Conservation (phyloP, 768 basidiomycete genomes). For the Lenzites betulinus region DNA sequence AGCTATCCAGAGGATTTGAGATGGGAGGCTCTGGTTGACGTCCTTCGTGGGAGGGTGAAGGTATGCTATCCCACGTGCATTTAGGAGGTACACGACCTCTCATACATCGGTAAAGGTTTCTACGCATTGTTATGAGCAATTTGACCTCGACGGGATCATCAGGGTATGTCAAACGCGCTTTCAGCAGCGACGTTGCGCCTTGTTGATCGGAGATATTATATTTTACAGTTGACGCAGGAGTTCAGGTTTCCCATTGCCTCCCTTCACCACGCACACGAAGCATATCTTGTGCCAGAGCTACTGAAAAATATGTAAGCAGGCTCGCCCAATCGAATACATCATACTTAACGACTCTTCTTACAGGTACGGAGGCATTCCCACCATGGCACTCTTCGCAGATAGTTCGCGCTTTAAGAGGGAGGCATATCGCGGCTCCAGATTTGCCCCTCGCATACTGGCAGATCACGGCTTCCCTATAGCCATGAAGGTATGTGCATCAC, state of each 20-base stretch:
- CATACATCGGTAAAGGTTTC: constrained; percentile 46
- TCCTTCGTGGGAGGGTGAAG: constrained; percentile 86
- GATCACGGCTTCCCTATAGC: constrained; percentile 66
- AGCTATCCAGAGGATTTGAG: constrained; percentile 69
- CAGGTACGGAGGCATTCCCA: constrained; percentile 65
- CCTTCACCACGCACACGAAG: constrained; percentile 80
- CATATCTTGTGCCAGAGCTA: constrained; percentile 78
- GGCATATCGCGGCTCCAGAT: constrained; percentile 78
- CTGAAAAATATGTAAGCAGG: constrained; percentile 64
- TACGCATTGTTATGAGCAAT: constrained; percentile 71
- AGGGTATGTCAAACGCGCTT: constrained; percentile 47
- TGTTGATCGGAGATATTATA: neutral
- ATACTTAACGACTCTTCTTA: neutral
- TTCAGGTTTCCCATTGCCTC: constrained; percentile 80
- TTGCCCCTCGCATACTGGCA: constrained; percentile 73
- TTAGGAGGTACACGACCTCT: neutral
- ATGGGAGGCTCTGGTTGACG: constrained; percentile 81
- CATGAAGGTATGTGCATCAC: constrained; percentile 61
- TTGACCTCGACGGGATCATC: constrained; percentile 73
- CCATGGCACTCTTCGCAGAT: constrained; percentile 75
- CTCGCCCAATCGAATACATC: neutral
- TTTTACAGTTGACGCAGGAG: constrained; percentile 70
- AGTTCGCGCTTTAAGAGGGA: constrained; percentile 71
- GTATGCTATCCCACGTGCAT: constrained; percentile 34
- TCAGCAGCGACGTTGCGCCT: neutral